Percentiles rank a stretch among this genome's conserved stretches.
phyloP scores from a whole-genome alignment of 2,329 filamentous ascomycete species.

The Neoscytalidium dimidiatum region DNA sequence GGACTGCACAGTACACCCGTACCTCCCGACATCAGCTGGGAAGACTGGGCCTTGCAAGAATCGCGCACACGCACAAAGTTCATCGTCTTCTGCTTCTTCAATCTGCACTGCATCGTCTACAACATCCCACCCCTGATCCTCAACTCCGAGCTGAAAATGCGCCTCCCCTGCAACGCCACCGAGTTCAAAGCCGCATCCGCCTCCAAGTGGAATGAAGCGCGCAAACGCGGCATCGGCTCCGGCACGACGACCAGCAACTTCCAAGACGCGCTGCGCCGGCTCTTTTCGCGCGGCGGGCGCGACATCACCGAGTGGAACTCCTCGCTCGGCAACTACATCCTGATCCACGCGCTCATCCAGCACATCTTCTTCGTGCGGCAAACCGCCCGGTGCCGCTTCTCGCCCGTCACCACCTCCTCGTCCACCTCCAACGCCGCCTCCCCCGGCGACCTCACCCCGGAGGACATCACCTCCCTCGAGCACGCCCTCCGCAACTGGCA shows the following conservation, averaged over 20 bases:
- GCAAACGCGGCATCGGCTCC: conserved; percentile 21
- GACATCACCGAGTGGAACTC: conserved; percentile 35
- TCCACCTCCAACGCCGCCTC: conserved; percentile 28
- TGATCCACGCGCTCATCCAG: conserved; percentile 72
- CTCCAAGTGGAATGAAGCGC: conserved; percentile 49
- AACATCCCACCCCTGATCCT: conserved; percentile 61
- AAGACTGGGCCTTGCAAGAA: conserved; percentile 57
- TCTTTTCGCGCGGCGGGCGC: conserved; percentile 35
- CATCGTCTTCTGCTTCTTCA: conserved; percentile 60
- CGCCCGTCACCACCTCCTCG: background rate
- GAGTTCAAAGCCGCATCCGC: conserved; percentile 58
- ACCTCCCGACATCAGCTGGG: conserved; percentile 55
- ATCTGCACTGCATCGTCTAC: conserved; percentile 63
- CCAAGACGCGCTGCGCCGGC: conserved; percentile 34
- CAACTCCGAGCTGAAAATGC: conserved; percentile 56
- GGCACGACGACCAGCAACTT: conserved; percentile 26
- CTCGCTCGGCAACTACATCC: conserved; percentile 63
- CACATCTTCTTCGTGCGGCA: conserved; percentile 71
- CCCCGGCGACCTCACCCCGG: conserved; percentile 31
- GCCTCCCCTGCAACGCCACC: conserved; percentile 56
- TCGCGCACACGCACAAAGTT: conserved; percentile 57
- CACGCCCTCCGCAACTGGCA: conserved; percentile 48
- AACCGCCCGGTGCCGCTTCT: conserved; percentile 34
- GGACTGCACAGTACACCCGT: conserved; percentile 57
- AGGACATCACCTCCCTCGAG: conserved; percentile 45